phyloP scores from a whole-genome alignment of 495 filamentous ascomycete species.

The Aspergillus indologenus region DNA sequence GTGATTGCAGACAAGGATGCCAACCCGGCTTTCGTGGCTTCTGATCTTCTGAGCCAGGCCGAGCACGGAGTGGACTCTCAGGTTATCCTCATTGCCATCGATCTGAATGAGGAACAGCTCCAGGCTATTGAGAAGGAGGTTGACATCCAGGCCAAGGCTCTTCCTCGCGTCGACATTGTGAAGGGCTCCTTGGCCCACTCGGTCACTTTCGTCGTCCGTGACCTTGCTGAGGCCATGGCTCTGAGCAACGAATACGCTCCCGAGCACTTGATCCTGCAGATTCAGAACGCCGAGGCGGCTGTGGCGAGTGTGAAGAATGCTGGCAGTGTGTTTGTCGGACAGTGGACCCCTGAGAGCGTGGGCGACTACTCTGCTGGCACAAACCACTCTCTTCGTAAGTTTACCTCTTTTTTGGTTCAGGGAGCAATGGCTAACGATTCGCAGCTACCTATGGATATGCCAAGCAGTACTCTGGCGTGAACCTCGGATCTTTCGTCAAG shows the following conservation, averaged over 20 bases:
- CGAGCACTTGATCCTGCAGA: constrained; percentile 92
- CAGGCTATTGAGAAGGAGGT: constrained; percentile 85
- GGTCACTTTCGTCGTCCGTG: constrained; percentile 77
- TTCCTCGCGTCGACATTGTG: constrained; percentile 91
- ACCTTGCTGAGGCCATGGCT: constrained; percentile 77
- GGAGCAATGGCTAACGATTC: constrained; percentile 16
- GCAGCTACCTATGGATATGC: constrained; percentile 95
- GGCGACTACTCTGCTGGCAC: constrained; percentile 97
- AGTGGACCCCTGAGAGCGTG: constrained; percentile 95
- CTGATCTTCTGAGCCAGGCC: constrained; percentile 90
- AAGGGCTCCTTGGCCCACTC: constrained; percentile 88
- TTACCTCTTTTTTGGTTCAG: constrained; percentile 20
- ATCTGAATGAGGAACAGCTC: constrained; percentile 67
- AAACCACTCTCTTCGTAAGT: constrained; percentile 92
- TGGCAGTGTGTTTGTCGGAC: constrained; percentile 90
- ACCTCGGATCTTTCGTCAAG: constrained; percentile 91
- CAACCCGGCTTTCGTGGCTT: constrained; percentile 92
- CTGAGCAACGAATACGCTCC: constrained; percentile 95
- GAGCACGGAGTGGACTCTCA: constrained; percentile 96
- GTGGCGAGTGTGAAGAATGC: constrained; percentile 87
- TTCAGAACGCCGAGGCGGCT: constrained; percentile 65
- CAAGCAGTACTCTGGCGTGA: constrained; percentile 97
- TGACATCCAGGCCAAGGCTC: constrained; percentile 79
- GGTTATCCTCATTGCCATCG: constrained; percentile 86
- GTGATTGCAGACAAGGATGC: constrained; percentile 89